A percentile compares a stretch with the other conserved stretches of the same genome.
Conservation (phyloP, 208 protist genomes). For the Acanthamoeba sp. region DNA sequence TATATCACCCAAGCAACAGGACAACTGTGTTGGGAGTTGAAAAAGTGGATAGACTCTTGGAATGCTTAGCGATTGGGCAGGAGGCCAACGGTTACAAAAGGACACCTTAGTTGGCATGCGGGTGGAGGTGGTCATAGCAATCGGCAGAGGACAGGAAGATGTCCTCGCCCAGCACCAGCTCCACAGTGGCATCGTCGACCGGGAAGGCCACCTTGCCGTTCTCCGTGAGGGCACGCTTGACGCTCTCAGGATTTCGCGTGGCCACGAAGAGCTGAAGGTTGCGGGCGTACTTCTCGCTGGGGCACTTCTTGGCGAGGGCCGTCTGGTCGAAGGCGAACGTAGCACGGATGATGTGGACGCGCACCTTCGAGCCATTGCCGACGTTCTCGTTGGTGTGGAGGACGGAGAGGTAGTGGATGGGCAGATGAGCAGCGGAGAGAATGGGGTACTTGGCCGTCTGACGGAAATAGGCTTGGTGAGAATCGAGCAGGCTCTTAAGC, state of each 20-base stretch:
- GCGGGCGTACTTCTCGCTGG: neutral
- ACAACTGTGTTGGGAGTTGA: too few relatives aligned
- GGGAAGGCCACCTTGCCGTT: neutral
- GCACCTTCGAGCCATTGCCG: neutral
- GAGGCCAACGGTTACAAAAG: too few relatives aligned
- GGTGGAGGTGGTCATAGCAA: neutral
- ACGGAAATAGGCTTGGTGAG: neutral
- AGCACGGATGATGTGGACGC: neutral
- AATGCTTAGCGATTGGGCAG: neutral
- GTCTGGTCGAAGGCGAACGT: neutral
- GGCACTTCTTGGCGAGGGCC: neutral
- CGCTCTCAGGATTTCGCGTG: neutral
- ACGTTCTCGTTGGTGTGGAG: neutral
- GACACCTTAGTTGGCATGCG: neutral
- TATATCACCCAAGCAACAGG: too few relatives aligned
- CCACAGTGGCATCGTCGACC: neutral
- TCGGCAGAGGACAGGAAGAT: neutral
- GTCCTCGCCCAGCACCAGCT: neutral
- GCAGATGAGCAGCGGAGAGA: neutral
- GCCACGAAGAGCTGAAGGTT: constrained; percentile 9
- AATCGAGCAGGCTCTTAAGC: neutral
- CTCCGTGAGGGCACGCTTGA: neutral
- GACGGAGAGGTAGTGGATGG: neutral
- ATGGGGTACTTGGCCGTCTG: constrained; percentile 1
- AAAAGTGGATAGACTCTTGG: neutral